Evolutionary conservation across 208 protist genomes (phyloP).

Genomic region (Leptomonas pyrrhocoris): DNA sequence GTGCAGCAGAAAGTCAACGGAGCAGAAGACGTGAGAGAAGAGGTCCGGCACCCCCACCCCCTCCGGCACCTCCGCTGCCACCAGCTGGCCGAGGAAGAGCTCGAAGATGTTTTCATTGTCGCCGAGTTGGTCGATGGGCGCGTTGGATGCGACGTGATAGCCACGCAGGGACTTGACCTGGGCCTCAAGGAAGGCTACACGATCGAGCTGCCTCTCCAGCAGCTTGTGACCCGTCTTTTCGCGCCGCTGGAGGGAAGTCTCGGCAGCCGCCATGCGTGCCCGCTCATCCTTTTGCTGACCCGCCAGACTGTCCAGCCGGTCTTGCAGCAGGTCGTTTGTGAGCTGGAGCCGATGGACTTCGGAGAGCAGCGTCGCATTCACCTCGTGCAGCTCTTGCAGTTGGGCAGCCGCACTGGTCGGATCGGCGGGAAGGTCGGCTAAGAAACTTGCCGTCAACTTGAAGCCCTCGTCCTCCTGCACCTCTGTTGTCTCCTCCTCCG

Average conservation of each 20-base stretch:
- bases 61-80: slow-evolving; percentile 64
- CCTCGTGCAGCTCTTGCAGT: slow-evolving; percentile 81
- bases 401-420: slow-evolving; percentile 49
- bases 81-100: slow-evolving; percentile 90
- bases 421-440: slow-evolving; percentile 37
- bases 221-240: slow-evolving; percentile 62
- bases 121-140: slow-evolving; percentile 48
- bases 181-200: slow-evolving; percentile 84
- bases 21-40: slow-evolving; percentile 79
- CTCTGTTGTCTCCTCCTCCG: neutral
- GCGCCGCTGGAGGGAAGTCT: slow-evolving; percentile 45
- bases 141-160: slow-evolving; percentile 62
- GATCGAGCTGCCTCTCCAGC: slow-evolving; percentile 77
- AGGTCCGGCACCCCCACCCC: slow-evolving; percentile 46
- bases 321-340: slow-evolving; percentile 74
- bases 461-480: slow-evolving; percentile 18
- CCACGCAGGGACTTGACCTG: slow-evolving; percentile 86
- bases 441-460: slow-evolving; percentile 15
- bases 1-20: slow-evolving; percentile 88
- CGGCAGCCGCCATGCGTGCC: slow-evolving; percentile 37
- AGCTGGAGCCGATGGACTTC: slow-evolving; percentile 79
- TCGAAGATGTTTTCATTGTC: slow-evolving; percentile 84
- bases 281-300: slow-evolving; percentile 34
- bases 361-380: slow-evolving; percentile 68
- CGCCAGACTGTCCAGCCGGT: slow-evolving; percentile 47